Evolutionary conservation across 129 eudicot genomes (phyloP).

Genomic region (Helichrysum umbraculigerum): DNA sequence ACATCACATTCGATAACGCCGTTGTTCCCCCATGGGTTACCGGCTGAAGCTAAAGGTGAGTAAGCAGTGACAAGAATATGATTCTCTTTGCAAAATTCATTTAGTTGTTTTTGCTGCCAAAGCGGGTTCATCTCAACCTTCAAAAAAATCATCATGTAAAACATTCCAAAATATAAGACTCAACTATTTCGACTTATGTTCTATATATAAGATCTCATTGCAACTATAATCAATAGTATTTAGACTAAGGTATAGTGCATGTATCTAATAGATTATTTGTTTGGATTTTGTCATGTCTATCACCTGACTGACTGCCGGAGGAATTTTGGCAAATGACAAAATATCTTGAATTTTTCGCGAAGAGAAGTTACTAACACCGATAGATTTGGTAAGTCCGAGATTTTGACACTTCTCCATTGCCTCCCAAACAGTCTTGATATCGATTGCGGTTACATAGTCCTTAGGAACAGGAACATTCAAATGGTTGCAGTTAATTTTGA

Average conservation of each 20-base stretch:
- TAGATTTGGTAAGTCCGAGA: slow-evolving; percentile 58
- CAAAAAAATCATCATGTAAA: background rate
- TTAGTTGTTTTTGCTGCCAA: slow-evolving; percentile 57
- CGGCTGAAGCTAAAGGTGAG: slow-evolving; percentile 52
- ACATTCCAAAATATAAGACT: background rate
- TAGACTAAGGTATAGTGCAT: too few relatives aligned
- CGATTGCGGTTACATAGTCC: slow-evolving; percentile 37
- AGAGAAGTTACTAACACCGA: slow-evolving; percentile 68
- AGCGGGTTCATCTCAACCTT: slow-evolving; percentile 69
- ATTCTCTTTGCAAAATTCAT: slow-evolving; percentile 46
- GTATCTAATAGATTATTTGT: background rate
- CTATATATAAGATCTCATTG: too few relatives aligned
- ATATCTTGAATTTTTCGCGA: slow-evolving; percentile 34
- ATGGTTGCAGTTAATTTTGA: slow-evolving; percentile 32
- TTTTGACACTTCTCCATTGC: slow-evolving; percentile 66
- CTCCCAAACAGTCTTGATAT: slow-evolving; percentile 58
- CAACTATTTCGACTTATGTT: background rate
- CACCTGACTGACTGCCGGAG: slow-evolving; percentile 66
- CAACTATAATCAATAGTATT: too few relatives aligned
- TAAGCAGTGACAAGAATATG: slow-evolving; percentile 49
- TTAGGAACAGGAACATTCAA: slow-evolving; percentile 32
- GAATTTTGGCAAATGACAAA: slow-evolving; percentile 51
- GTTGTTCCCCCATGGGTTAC: slow-evolving; percentile 52
- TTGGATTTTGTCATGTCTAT: background rate
- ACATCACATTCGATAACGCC: slow-evolving; percentile 37